phyloP scores from a whole-genome alignment of 768 basidiomycete species.

The Lyophyllum atratum region DNA sequence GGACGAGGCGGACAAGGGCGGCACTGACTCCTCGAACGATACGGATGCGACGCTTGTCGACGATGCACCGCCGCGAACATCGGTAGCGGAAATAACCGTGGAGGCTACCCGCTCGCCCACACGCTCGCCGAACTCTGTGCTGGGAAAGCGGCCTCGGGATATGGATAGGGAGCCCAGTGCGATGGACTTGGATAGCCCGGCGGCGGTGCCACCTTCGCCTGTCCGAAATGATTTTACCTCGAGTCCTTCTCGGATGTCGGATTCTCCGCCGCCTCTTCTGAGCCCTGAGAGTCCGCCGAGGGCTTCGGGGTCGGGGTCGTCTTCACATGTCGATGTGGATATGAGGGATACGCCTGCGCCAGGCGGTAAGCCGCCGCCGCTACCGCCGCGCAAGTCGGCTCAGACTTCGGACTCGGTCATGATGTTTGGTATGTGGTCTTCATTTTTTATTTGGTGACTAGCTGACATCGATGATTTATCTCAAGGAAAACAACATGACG shows the following conservation, averaged over 20 bases:
- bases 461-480: slow-evolving; percentile 6
- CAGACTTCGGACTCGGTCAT: slow-evolving; percentile 72
- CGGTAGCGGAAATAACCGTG: slow-evolving; percentile 20
- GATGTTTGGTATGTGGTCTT: slow-evolving; percentile 78
- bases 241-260: slow-evolving; percentile 27
- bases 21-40: slow-evolving; percentile 82
- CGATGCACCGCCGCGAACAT: slow-evolving; percentile 50
- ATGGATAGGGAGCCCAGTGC: slow-evolving; percentile 38
- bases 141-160: slow-evolving; percentile 71
- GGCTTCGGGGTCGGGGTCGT: slow-evolving; percentile 31
- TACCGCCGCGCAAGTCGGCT: slow-evolving; percentile 55
- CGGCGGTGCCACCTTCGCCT: slow-evolving; percentile 32
- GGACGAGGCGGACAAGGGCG: slow-evolving; percentile 70
- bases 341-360: slow-evolving; percentile 29
- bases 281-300: slow-evolving; percentile 23
- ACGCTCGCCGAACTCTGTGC: slow-evolving; percentile 51
- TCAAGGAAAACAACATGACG: slow-evolving; percentile 95
- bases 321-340: slow-evolving; percentile 33
- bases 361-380: slow-evolving; percentile 50
- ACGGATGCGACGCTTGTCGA: slow-evolving; percentile 90
- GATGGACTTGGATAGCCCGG: slow-evolving; percentile 61
- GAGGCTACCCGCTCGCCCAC: slow-evolving; percentile 29
- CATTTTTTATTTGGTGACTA: not conserved
- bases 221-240: slow-evolving; percentile 36
- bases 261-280: slow-evolving; percentile 27